These are phyloP conservation scores for Waltiozyma sp. DNA, from an alignment of 1,139 yeast species.

Conservation along the genomic window DNA sequence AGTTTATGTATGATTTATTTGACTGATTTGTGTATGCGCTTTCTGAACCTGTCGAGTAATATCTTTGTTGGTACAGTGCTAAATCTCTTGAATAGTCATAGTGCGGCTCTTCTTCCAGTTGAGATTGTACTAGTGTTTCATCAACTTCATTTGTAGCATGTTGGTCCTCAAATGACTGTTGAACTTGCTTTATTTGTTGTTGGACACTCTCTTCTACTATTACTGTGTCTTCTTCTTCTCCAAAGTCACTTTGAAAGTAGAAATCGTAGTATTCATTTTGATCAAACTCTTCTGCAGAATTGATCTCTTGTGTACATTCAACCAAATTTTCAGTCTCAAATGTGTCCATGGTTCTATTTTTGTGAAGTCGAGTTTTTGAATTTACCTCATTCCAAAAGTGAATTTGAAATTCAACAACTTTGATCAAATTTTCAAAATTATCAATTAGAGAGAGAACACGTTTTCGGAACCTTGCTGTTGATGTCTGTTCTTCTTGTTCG, in stretches of 20 bases:
- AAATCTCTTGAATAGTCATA: slow-evolving; percentile 5
- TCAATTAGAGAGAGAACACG: background rate
- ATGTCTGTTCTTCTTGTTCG: no score
- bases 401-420: background rate
- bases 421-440: background rate
- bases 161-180: no score
- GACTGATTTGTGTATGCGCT: slow-evolving; percentile 1
- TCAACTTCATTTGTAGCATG: background rate
- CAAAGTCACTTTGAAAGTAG: background rate
- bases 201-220: background rate
- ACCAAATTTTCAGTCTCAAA: background rate
- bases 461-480: no score
- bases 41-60: slow-evolving; percentile 5
- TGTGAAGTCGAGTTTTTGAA: background rate
- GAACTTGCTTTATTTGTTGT: no score
- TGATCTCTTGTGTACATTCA: background rate
- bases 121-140: background rate
- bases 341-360: background rate
- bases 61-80: slow-evolving; percentile 3
- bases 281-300: background rate
- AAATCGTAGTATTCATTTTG: background rate
- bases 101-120: slow-evolving; percentile 29
- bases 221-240: background rate
- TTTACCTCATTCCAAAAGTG: no score
- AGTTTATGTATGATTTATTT: background rate